Evolutionary conservation across 2,329 filamentous ascomycete genomes (phyloP).

Genomic region (Calonectria hawksworthii): DNA sequence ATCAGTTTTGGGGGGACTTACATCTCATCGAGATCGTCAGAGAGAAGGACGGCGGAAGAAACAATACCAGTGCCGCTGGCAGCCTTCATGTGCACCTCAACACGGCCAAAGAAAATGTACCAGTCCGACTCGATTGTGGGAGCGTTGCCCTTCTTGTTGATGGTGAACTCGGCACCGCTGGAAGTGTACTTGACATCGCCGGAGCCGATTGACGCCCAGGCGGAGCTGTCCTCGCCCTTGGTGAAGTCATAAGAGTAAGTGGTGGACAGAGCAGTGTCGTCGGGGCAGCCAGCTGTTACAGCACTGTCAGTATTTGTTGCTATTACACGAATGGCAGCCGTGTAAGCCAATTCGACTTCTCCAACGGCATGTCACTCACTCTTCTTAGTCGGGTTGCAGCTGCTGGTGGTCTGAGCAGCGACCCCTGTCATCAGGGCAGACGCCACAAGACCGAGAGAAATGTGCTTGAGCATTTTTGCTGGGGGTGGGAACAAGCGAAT

Average conservation of each 20-base stretch:
- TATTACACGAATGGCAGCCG: background rate
- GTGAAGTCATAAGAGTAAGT: slow-evolving; percentile 40
- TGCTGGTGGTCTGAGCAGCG: slow-evolving; percentile 22
- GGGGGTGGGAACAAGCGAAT: background rate
- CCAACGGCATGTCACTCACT: slow-evolving; percentile 24
- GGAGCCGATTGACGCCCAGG: slow-evolving; percentile 36
- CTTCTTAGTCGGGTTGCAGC: slow-evolving; percentile 41
- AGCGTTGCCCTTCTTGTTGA: slow-evolving; percentile 68
- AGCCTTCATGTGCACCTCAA: slow-evolving; percentile 78
- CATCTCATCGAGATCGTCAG: slow-evolving; percentile 75
- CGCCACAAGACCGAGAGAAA: slow-evolving; percentile 20
- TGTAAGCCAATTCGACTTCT: background rate
- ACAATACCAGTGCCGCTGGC: slow-evolving; percentile 82
- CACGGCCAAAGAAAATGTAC: slow-evolving; percentile 88
- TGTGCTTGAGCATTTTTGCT: slow-evolving; percentile 22
- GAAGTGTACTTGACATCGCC: slow-evolving; percentile 38
- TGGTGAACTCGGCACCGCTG: slow-evolving; percentile 59
- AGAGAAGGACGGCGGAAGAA: slow-evolving; percentile 81
- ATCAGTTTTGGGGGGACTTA: slow-evolving; percentile 19
- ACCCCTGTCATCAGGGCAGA: slow-evolving; percentile 22
- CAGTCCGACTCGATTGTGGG: slow-evolving; percentile 77
- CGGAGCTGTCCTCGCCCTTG: slow-evolving; percentile 34
- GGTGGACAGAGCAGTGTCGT: slow-evolving; percentile 34
- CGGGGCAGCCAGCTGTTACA: slow-evolving; percentile 19
- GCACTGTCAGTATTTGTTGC: background rate